Conservation (phyloP, 441 rosid genomes). For the Corymbia citriodora region DNA sequence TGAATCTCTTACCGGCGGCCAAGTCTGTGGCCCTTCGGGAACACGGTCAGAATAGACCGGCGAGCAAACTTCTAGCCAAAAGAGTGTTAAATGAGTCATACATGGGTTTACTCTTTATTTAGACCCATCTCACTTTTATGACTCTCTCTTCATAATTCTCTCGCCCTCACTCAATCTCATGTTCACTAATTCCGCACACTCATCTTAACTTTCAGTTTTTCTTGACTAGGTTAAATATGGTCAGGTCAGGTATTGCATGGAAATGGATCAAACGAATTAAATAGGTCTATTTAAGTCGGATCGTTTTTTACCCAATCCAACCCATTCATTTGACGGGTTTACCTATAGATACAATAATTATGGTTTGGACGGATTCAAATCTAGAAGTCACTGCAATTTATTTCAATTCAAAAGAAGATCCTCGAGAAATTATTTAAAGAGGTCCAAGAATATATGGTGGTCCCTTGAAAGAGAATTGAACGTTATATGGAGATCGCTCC, state of each 20-base stretch:
- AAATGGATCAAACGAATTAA: too few relatives aligned
- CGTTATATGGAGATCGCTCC: not conserved
- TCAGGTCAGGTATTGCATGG: too few relatives aligned
- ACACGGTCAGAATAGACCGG: not conserved
- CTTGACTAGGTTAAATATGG: not conserved
- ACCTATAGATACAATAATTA: not conserved
- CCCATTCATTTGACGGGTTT: rapidly evolving
- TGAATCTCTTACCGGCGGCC: not conserved
- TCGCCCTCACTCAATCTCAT: too few relatives aligned
- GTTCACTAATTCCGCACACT: too few relatives aligned
- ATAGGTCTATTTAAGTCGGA: too few relatives aligned
- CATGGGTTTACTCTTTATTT: not conserved
- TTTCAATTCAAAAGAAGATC: too few relatives aligned
- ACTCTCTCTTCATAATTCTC: too few relatives aligned
- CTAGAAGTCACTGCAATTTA: not conserved
- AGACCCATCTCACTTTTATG: not conserved
- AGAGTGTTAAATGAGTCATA: not conserved
- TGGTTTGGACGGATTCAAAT: too few relatives aligned
- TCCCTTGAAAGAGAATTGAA: not conserved
- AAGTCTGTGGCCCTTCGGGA: not conserved
- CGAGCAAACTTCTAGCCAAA: not conserved
- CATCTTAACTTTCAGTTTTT: too few relatives aligned
- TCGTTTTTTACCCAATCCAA: too few relatives aligned
- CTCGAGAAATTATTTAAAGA: too few relatives aligned
- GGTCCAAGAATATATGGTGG: not conserved